A percentile compares a stretch with the other conserved stretches of the same genome.
These are phyloP conservation scores for Beverwykella pulmonaria DNA, from an alignment of 495 filamentous ascomycete species.

Conservation along the genomic window DNA sequence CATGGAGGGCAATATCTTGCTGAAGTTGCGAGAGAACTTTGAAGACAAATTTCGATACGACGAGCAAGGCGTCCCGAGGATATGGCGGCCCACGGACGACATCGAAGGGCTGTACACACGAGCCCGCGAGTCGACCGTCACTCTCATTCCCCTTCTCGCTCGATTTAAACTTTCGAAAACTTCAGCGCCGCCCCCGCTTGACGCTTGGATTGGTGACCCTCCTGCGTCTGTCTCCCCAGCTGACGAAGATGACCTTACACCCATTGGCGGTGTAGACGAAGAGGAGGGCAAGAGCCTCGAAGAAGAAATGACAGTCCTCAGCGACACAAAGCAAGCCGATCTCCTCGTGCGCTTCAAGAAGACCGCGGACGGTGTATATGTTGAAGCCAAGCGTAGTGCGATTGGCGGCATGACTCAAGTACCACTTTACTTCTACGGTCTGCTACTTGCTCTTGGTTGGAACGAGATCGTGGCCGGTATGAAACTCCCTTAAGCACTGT, in stretches of 20 bases:
- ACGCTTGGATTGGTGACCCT: conserved; percentile 76
- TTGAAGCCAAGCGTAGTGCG: conserved; percentile 94
- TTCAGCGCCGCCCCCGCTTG: conserved; percentile 73
- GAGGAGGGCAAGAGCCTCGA: conserved; percentile 90
- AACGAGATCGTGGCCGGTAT: conserved; percentile 92
- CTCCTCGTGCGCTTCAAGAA: conserved; percentile 95
- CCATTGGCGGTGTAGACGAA: conserved; percentile 88
- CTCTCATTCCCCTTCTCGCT: conserved; percentile 84
- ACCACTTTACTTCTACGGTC: conserved; percentile 88
- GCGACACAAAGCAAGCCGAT: conserved; percentile 84
- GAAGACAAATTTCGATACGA: conserved; percentile 99
- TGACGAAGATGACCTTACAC: conserved; percentile 84
- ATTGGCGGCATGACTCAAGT: conserved; percentile 95
- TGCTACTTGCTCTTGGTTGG: conserved; percentile 90
- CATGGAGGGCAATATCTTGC: conserved; percentile 91
- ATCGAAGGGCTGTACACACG: conserved; percentile 93
- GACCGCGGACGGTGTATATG: conserved; percentile 93
- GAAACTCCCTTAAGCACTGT: conserved; percentile 37
- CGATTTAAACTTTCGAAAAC: conserved; percentile 75
- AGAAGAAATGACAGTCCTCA: conserved; percentile 92
- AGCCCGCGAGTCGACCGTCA: conserved; percentile 86
- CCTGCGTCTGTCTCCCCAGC: conserved; percentile 75
- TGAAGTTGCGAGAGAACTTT: conserved; percentile 97
- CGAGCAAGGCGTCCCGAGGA: conserved; percentile 87
- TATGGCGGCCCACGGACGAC: conserved; percentile 96